Base-by-base conservation (phyloP, 2,329 filamentous ascomycete genomes). In the Hymenoscyphus scutula region DNA sequence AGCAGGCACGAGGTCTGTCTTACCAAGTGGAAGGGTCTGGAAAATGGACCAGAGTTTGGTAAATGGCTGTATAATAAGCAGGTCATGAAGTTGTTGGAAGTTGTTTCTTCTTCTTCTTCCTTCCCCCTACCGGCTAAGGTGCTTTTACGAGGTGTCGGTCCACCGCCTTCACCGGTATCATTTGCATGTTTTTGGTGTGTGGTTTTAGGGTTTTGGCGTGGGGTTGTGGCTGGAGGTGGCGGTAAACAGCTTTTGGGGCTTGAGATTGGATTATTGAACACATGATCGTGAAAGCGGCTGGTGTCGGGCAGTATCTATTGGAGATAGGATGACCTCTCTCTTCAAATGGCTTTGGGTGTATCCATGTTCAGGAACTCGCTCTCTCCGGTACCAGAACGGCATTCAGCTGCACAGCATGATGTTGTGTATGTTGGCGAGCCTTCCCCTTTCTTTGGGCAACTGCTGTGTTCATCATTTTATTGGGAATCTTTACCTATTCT, bases 1-100 rank as follows among this genome's bases (percentile, higher is more conserved):
- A 34, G 32, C 25, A 32, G 53, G 53, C 53, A 55, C 53, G 53
- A 55, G 53, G 53, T 55, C 17, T 55, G 53, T 55, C 53, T 55
- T 55, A 55, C 53, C 53, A 32, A 34, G 53, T 55, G 32, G 53
- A 55, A 54, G 48, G 48, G 19, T 27, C 15, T 27, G 23, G 48
- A 53, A 54, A 32, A 29, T 13, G 53, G 27, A 27, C 15, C 17
- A 27, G 29, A 23, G n/a, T 25, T 10, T 48, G 41, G 41, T 25
- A 48, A 23, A 48, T 19, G 41, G 41, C 19, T 25, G 41, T 48
- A 10, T 48, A n/a, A 48, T 48, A 17, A 23, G 41, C 41, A 48
- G 41, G 41, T 48, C 41, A 48, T 48, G 41, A 48, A 48, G 41
- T 19, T 48, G 41, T 48, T 48, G 41, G 19, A 23, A 48, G 11